A percentile compares a stretch with the other conserved stretches of the same genome.
Conservation (phyloP, 1,284 basidiomycete species). For the Earliella scabrosa region DNA sequence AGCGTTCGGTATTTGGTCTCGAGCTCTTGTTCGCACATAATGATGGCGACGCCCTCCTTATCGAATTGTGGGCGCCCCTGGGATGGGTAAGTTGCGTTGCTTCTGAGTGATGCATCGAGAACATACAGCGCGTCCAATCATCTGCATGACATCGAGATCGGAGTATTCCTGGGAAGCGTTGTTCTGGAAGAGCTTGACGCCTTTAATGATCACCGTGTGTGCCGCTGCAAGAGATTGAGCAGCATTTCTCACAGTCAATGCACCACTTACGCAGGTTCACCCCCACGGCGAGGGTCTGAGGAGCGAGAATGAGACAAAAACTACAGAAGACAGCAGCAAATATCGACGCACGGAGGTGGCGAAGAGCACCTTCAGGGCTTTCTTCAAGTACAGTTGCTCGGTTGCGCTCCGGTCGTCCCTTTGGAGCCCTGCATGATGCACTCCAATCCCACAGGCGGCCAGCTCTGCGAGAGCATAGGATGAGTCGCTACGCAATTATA, state of each 20-base stretch:
- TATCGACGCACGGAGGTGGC: conserved; percentile 63
- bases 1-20: conserved; percentile 74
- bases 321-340: conserved; percentile 10
- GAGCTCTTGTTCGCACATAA: conserved; percentile 78
- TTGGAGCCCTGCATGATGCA: conserved; percentile 88
- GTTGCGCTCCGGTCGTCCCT: conserved; percentile 70
- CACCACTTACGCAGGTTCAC: conserved; percentile 78
- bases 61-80: conserved; percentile 94
- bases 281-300: conserved; percentile 89
- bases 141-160: conserved; percentile 84
- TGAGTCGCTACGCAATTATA: too few species aligned
- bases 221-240: conserved; percentile 53
- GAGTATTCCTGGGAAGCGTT: conserved; percentile 73
- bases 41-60: conserved; percentile 77
- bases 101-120: too few species aligned
- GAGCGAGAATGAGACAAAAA: background rate
- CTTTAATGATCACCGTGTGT: conserved; percentile 83
- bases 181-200: conserved; percentile 75
- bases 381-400: conserved; percentile 74
- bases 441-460: conserved; percentile 71
- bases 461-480: conserved; percentile 52
- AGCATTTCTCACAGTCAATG: background rate
- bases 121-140: conserved; percentile 82
- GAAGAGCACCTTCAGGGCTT: conserved; percentile 68
- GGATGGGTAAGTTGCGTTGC: background rate